These are phyloP conservation scores for Paraphaeosphaeria minitans DNA, from an alignment of 2,329 filamentous ascomycete genomes.

Conservation along the genomic window DNA sequence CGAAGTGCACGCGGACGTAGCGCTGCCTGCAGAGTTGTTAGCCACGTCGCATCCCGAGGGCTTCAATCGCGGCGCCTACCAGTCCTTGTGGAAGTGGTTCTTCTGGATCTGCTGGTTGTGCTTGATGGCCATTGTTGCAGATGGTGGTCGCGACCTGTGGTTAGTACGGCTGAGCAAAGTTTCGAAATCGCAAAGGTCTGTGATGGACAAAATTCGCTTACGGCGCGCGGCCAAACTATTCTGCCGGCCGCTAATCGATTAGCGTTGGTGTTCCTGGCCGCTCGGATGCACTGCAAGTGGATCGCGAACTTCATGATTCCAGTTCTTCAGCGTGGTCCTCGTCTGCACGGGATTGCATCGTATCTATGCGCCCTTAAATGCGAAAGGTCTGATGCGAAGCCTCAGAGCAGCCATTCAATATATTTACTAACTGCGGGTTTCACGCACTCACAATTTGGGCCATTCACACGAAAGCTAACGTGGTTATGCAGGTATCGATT, in stretches of 20 bases:
- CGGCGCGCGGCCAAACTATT: slow-evolving; percentile 1
- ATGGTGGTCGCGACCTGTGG: slow-evolving; percentile 35
- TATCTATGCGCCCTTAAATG: no score
- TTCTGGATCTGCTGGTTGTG: slow-evolving; percentile 98
- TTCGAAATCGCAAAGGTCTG: slow-evolving; percentile 14
- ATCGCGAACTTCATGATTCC: no score
- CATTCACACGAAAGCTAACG: not conserved
- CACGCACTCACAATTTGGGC: not conserved
- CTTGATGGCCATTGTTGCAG: slow-evolving; percentile 79
- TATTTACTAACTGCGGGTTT: no score
- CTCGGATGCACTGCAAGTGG: no score
- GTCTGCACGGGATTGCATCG: no score
- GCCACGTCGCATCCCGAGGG: not conserved
- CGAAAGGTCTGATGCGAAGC: no score
- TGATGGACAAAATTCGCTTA: slow-evolving; percentile 21
- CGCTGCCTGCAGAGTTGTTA: slow-evolving; percentile 66
- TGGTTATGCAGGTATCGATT: slow-evolving; percentile 13
- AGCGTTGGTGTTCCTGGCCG: slow-evolving; percentile 1
- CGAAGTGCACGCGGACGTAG: slow-evolving; percentile 98
- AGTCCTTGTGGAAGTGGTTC: slow-evolving; percentile 78
- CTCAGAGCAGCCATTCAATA: no score
- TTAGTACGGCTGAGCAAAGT: slow-evolving; percentile 32
- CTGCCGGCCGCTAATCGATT: not conserved
- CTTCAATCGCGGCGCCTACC: slow-evolving; percentile 8
- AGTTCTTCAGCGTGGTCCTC: no score